Conservation (phyloP, 2,329 filamentous ascomycete species). For the Fusarium mundagurra region DNA sequence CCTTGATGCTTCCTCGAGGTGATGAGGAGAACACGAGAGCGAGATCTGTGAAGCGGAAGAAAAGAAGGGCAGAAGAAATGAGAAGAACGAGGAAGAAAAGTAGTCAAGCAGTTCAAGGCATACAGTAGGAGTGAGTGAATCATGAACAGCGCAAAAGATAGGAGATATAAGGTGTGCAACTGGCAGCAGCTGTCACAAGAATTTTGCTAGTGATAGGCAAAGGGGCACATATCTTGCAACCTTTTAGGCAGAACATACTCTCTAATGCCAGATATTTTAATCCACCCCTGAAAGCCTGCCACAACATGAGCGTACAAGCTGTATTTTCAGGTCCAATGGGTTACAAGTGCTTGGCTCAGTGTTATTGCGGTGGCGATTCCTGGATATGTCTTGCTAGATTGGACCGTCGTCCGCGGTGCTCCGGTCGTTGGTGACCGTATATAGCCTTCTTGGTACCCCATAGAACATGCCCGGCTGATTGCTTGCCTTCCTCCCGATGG, state of each 20-base stretch:
- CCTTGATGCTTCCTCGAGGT: neutral
- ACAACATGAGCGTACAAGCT: constrained; percentile 33
- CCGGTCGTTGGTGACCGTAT: neutral
- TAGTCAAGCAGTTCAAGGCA: neutral
- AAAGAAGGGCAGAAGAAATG: constrained; percentile 2
- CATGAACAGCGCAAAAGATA: constrained; percentile 20
- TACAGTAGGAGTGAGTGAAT: constrained; percentile 7
- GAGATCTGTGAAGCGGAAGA: constrained; percentile 1
- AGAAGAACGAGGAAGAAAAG: neutral
- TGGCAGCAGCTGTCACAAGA: constrained; percentile 37
- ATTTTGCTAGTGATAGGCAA: constrained; percentile 21
- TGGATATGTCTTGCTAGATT: neutral
- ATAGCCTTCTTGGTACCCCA: constrained; percentile 4
- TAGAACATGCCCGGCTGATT: neutral
- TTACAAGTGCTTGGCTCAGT: constrained; percentile 9
- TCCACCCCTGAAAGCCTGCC: constrained; percentile 19
- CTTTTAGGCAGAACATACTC: constrained; percentile 17
- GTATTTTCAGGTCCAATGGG: constrained; percentile 20
- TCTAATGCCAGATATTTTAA: neutral
- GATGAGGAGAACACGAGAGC: constrained; percentile 9
- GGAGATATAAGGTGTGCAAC: constrained; percentile 15
- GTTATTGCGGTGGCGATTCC: neutral
- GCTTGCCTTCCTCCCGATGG: constrained; percentile 3
- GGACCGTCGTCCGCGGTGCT: constrained; percentile 5
- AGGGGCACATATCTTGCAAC: constrained; percentile 15